These are phyloP conservation scores for Exophiala dermatitidis DNA, from an alignment of 2,329 filamentous ascomycete genomes.

Conservation along the genomic window DNA sequence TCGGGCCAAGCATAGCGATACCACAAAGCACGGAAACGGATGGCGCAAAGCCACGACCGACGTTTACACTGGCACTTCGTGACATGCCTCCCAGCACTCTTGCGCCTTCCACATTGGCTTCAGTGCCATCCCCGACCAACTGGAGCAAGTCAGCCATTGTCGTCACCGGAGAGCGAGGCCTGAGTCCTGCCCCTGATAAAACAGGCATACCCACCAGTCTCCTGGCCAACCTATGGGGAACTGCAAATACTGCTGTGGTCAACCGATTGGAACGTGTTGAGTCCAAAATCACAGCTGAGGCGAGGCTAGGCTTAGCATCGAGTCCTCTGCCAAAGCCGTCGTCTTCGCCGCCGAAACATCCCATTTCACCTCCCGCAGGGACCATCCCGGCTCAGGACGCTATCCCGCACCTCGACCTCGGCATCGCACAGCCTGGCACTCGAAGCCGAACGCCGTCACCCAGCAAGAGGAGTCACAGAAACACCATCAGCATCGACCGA, in stretches of 20 bases:
- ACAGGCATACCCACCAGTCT: conserved; percentile 75
- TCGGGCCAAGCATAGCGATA: conserved; percentile 43
- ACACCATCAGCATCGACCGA: conserved; percentile 51
- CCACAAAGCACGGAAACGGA: conserved; percentile 34
- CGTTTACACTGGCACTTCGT: conserved; percentile 29
- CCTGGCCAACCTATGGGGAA: conserved; percentile 91
- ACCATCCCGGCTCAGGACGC: conserved; percentile 12
- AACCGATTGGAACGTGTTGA: conserved; percentile 55
- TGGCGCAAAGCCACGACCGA: conserved; percentile 31
- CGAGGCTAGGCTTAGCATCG: conserved; percentile 21
- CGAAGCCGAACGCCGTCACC: conserved; percentile 27
- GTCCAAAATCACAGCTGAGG: conserved; percentile 32
- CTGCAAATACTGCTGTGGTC: conserved; percentile 67
- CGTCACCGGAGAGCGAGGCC: conserved; percentile 67
- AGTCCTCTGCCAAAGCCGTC: conserved; percentile 19
- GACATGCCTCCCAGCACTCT: conserved; percentile 57
- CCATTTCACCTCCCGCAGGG: conserved; percentile 8
- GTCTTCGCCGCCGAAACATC: conserved; percentile 17
- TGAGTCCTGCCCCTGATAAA: conserved; percentile 56
- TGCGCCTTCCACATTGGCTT: conserved; percentile 74
- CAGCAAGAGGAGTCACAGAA: conserved; percentile 42
- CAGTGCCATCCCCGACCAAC: conserved; percentile 73
- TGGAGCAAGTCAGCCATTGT: conserved; percentile 80
- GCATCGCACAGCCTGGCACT: conserved; percentile 22
- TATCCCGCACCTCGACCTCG: conserved; percentile 20